These are phyloP conservation scores for Cercospora janseana DNA, from an alignment of 2,329 filamentous ascomycete genomes.

Conservation along the genomic window DNA sequence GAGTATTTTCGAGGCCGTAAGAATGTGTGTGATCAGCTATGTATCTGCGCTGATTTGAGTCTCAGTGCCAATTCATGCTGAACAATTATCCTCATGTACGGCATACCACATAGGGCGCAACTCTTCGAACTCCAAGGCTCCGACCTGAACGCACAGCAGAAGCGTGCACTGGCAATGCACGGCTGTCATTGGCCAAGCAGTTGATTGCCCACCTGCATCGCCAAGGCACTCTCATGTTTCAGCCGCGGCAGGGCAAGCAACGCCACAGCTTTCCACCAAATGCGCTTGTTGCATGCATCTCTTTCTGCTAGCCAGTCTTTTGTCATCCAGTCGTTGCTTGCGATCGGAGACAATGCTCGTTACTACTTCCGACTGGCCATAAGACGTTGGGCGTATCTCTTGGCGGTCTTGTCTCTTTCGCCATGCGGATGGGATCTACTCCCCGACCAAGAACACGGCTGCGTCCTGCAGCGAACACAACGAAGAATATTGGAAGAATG, in stretches of 20 bases:
- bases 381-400: background rate
- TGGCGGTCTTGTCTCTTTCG: conserved; percentile 14
- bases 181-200: background rate
- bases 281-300: conserved; percentile 1
- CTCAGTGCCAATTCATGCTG: too few species aligned
- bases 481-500: conserved; percentile 13
- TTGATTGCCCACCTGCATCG: conserved; percentile 3
- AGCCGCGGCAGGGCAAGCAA: conserved; percentile 8
- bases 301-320: conserved; percentile 6
- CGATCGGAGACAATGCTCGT: background rate
- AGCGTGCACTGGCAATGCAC: too few species aligned
- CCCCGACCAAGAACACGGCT: conserved; percentile 10
- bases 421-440: conserved; percentile 15
- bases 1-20: too few species aligned
- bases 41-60: too few species aligned
- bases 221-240: conserved; percentile 5
- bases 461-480: conserved; percentile 1
- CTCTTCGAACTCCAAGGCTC: too few species aligned
- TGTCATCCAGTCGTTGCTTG: conserved; percentile 4
- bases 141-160: too few species aligned
- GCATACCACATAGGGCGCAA: too few species aligned
- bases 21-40: too few species aligned
- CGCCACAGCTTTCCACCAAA: conserved; percentile 6
- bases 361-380: background rate
- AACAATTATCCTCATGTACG: too few species aligned